These are phyloP conservation scores for Candida nemodendra DNA, from an alignment of 805 yeast species.

Conservation along the genomic window DNA sequence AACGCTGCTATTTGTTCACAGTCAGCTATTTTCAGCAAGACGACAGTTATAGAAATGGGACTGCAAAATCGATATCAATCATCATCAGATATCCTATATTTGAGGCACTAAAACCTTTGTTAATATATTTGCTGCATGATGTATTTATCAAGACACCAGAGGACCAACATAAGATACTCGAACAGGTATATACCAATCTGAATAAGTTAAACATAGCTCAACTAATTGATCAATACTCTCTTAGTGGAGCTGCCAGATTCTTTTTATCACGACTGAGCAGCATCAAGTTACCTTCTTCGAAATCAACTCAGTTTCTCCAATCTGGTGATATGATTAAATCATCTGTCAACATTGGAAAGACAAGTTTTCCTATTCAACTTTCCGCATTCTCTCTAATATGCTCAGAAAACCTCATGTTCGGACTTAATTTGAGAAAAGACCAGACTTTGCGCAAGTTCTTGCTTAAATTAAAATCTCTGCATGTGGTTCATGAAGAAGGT, in stretches of 20 bases:
- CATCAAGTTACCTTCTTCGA: constrained; percentile 8
- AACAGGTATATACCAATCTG: constrained; percentile 15
- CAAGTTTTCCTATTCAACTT: constrained; percentile 32
- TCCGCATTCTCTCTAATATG: constrained; percentile 28
- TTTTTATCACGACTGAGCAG: constrained; percentile 23
- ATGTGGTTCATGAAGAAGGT: constrained; percentile 2
- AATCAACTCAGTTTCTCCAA: constrained; percentile 12
- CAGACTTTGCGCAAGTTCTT: constrained; percentile 23
- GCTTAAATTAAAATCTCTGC: constrained; percentile 4
- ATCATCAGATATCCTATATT: constrained; percentile 44
- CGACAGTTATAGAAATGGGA: constrained; percentile 38
- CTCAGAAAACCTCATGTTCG: constrained; percentile 28
- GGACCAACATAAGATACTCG: constrained; percentile 7
- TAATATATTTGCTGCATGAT: constrained; percentile 45
- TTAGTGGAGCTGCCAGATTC: constrained; percentile 19
- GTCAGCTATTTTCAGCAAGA: constrained; percentile 30
- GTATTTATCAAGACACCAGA: constrained; percentile 28
- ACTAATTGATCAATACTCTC: constrained; percentile 21
- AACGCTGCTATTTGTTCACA: constrained; percentile 27
- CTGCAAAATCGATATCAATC: constrained; percentile 45
- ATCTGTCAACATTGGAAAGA: constrained; percentile 19
- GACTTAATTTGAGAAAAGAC: constrained; percentile 32
- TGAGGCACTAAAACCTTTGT: constrained; percentile 48
- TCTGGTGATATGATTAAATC: constrained; percentile 23
- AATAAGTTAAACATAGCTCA: constrained; percentile 28